Base-by-base conservation (phyloP, 306 rosid genomes). In the Spatholobus suberectus region DNA sequence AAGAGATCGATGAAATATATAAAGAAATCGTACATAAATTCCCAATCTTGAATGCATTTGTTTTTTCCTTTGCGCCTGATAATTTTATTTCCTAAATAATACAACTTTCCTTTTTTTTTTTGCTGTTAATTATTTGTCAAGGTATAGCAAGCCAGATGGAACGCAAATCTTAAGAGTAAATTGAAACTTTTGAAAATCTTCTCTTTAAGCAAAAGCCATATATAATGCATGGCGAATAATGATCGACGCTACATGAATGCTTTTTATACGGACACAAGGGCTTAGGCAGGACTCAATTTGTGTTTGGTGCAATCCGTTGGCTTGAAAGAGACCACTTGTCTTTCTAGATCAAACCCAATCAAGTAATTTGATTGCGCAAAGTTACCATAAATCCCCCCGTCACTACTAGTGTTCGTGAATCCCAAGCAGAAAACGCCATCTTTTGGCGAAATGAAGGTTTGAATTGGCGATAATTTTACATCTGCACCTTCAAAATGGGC, bases 301-400 rank as follows among this genome's bases (percentile, higher is more conserved):
- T 67, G 27, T 59, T 76, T 76, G 29, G 81, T 76, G 17, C 72
- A 76, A 61, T 76, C 72, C 0, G 0, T 26, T 40, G 58, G 27
- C 55, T 38, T 57, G 40, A 58, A 75, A 58, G 70, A 75, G 3
- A 75, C 58, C 4, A 55, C 11, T 26, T 43, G 44, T 59, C 13
- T 43, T 0, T 76, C 59, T 61, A 59, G 13, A 76, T 76, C 80
- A 59, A 58, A 76, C 20, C 81, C 58, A 43, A 61, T 76, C 58
- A 58, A 41, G 29, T 14, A 24, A 59, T 76, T 76, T 76, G 80
- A 76, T 41, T 76, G 71, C 0, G 59, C 80, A 40, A 40, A 75
- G 41, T 75, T 75, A 23, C 70, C 80, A 41, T 23, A 40, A 15
- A 62, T 17, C 6, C 41, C 41, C 2, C 5, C 70, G 32, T 63